phyloP scores from a whole-genome alignment of 257 asterid genomes.

The Paraleonurus japonicus region DNA sequence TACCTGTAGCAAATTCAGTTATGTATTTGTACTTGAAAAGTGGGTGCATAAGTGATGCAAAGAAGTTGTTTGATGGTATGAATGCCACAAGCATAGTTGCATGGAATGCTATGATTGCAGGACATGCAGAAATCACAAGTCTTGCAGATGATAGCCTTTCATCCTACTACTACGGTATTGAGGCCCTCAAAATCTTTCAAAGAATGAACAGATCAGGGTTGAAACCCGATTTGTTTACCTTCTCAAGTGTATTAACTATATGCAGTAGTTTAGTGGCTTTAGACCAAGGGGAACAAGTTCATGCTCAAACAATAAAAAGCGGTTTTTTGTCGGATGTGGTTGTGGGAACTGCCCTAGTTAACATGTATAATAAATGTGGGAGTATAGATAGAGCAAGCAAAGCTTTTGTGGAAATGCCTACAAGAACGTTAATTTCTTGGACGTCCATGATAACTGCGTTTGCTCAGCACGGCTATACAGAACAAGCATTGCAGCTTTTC shows the following conservation, averaged over 20 bases:
- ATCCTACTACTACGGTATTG: slow-evolving; percentile 53
- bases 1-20: slow-evolving; percentile 52
- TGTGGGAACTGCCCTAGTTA: slow-evolving; percentile 82
- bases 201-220: slow-evolving; percentile 58
- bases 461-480: slow-evolving; percentile 67
- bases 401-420: slow-evolving; percentile 79
- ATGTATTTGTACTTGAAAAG: slow-evolving; percentile 83
- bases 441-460: slow-evolving; percentile 78
- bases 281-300: slow-evolving; percentile 93
- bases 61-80: slow-evolving; percentile 70
- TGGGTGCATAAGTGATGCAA: slow-evolving; percentile 63
- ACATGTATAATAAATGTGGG: slow-evolving; percentile 92
- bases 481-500: slow-evolving; percentile 68
- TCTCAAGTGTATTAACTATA: slow-evolving; percentile 64
- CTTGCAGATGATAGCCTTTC: slow-evolving; percentile 49
- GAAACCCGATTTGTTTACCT: slow-evolving; percentile 76
- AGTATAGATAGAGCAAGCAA: slow-evolving; percentile 67
- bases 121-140: slow-evolving; percentile 67
- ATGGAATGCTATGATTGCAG: slow-evolving; percentile 95
- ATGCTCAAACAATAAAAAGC: slow-evolving; percentile 71
- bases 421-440: slow-evolving; percentile 84
- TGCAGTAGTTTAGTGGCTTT: slow-evolving; percentile 74
- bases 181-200: slow-evolving; percentile 69
- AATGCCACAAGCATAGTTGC: slow-evolving; percentile 51
- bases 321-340: slow-evolving; percentile 76